Evolutionary conservation across 441 rosid species (phyloP).

Genomic region (Sinapis alba): DNA sequence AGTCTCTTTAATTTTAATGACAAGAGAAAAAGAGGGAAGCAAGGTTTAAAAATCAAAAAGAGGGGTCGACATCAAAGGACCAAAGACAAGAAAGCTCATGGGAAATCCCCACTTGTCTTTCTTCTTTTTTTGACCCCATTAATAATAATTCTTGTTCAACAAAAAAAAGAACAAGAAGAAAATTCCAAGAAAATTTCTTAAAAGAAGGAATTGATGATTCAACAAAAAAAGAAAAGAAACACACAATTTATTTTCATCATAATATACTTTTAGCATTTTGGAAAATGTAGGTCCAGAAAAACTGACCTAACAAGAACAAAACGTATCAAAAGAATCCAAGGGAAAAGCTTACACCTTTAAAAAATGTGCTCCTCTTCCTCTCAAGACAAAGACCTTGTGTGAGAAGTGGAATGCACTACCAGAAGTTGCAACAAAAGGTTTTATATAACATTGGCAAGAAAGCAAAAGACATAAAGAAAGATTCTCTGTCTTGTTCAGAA

Average conservation of each 20-base stretch:
- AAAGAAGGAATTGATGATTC: constrained; percentile 19
- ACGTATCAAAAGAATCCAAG: constrained; percentile 31
- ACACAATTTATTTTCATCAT: constrained; percentile 15
- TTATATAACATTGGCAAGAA: constrained; percentile 20
- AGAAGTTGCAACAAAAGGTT: constrained; percentile 48
- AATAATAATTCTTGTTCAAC: constrained; percentile 11
- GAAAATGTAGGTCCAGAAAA: constrained; percentile 38
- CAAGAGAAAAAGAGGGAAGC: constrained; percentile 9
- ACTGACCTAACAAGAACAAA: constrained; percentile 30
- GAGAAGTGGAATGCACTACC: constrained; percentile 74
- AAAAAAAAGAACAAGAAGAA: constrained; percentile 16
- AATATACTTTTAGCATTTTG: constrained; percentile 15
- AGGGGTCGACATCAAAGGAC: constrained; percentile 38
- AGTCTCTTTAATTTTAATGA: background rate
- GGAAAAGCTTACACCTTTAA: background rate
- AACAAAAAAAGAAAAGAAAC: background rate
- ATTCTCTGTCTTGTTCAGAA: constrained; percentile 30
- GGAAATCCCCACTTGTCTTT: constrained; percentile 39
- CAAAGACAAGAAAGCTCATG: constrained; percentile 40
- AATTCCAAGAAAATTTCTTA: constrained; percentile 28
- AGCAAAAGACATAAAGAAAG: constrained; percentile 31
- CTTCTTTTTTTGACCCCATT: constrained; percentile 32
- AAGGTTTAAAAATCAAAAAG: constrained; percentile 31
- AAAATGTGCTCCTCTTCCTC: constrained; percentile 14
- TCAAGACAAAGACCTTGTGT: constrained; percentile 55